Evolutionary conservation across 371 early-diverging fungal genomes (phyloP).

Genomic region (Mucor velutinosus): DNA sequence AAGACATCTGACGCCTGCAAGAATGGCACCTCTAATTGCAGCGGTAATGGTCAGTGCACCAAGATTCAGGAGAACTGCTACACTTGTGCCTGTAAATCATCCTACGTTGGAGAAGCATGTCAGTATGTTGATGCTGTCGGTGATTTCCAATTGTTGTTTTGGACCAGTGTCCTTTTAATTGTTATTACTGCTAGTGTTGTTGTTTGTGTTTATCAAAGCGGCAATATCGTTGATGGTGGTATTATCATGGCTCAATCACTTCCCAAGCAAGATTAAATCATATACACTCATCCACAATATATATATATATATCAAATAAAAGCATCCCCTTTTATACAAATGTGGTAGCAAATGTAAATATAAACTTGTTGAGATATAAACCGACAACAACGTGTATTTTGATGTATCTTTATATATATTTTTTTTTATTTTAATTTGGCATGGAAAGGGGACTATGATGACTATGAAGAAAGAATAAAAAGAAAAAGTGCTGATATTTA

Average conservation of each 20-base stretch:
- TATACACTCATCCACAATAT: not conserved
- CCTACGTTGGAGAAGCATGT: conserved; percentile 39
- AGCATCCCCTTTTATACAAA: not conserved
- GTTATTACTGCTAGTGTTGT: conserved; percentile 42
- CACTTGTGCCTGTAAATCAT: conserved; percentile 38
- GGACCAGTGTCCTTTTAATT: conserved; percentile 45
- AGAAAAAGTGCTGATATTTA: not conserved
- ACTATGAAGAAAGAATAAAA: conserved; percentile 1
- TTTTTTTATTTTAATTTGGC: not conserved
- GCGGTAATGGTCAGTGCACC: conserved; percentile 39
- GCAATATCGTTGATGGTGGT: conserved; percentile 35
- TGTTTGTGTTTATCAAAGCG: conserved; percentile 43
- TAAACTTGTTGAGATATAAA: not conserved
- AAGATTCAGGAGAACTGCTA: conserved; percentile 30
- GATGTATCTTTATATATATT: not conserved
- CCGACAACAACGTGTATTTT: not conserved
- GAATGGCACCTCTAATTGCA: conserved; percentile 36
- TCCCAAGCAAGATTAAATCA: conserved; percentile 51
- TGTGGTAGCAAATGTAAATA: conserved; percentile 1
- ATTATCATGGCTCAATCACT: conserved; percentile 40
- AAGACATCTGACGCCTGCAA: conserved; percentile 25
- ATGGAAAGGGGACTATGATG: conserved; percentile 2
- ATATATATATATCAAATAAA: conserved; percentile 3
- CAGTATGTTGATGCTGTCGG: conserved; percentile 37
- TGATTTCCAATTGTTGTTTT: conserved; percentile 53